Evolutionary conservation across 2,329 filamentous ascomycete species (phyloP), one percentile per base, ranked within the genome.

Genomic region (Aspergillus sp.): DNA sequence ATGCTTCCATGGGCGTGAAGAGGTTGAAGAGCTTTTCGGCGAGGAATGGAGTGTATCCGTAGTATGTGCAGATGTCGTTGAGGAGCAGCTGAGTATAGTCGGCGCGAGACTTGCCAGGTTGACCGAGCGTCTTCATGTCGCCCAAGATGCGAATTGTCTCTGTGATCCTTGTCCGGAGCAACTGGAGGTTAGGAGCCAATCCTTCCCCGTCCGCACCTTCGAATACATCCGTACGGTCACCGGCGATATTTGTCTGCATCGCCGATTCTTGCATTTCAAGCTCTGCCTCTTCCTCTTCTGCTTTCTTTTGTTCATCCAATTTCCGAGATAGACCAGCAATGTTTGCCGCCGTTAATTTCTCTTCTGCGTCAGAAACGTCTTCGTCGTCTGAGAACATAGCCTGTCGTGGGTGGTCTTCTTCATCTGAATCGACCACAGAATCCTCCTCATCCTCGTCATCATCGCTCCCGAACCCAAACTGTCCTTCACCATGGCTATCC

Each of bases 371-470:
- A 1, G 89, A 93, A 51, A 92, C 88, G 63, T 93, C 90, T 66
- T 96, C 92, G 69, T 98, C 93, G 63, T 98, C 95, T 0, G 95
- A 98, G 81, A 96, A 99, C 81, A 96, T 91, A 63, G 88, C 85
- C 67, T 83, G 83, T 71, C 76, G 81, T 71, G 74, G 76, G 53
- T 78, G 78, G 22, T 75, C 75, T 30, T 86, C 85, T 43, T 85
- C 83, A 62, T 93, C 90, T 12, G 90, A 93, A 71, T 93, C 89
- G 66, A 85, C 83, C 48, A 87, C 84, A 0, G 78, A 80, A 58
- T 87, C 87, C 30, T 43, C 47, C 64, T 78, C 74, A 18, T 76
- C 34, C 34, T 36, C 71, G 69, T 76, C 34, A 13, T 36, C 71
- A 69, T 89, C 88, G 62, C 89, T 82, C 65, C 87, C 84, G 13